phyloP scores from a whole-genome alignment of 1,139 yeast species.

The Debaryomyces nepalensis region DNA sequence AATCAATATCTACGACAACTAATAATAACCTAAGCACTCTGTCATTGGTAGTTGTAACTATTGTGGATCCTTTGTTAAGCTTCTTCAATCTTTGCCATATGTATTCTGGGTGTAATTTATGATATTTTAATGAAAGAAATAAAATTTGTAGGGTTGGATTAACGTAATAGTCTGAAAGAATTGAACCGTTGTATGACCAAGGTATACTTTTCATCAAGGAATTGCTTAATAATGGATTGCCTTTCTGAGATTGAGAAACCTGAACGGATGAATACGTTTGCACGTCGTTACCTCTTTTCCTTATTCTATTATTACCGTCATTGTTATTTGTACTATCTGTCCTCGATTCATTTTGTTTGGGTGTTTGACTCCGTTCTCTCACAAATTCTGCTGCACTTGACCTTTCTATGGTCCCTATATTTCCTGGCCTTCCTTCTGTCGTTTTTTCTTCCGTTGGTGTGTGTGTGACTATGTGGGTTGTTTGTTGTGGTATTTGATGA shows the following conservation, averaged over 20 bases:
- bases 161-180: constrained; percentile 67
- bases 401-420: not conserved
- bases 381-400: not conserved
- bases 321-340: not conserved
- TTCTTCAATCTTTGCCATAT: constrained; percentile 71
- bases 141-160: constrained; percentile 68
- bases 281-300: constrained; percentile 9
- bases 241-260: constrained; percentile 42
- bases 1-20: constrained; percentile 78
- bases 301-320: not conserved
- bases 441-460: not conserved
- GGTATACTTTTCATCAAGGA: constrained; percentile 44
- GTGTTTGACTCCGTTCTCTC: not conserved
- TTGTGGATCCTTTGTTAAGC: constrained; percentile 36
- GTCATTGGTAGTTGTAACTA: constrained; percentile 34
- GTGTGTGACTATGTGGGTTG: not conserved
- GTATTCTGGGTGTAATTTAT: constrained; percentile 86
- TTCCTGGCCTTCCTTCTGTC: not conserved
- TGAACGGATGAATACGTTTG: constrained; percentile 26
- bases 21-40: constrained; percentile 64
- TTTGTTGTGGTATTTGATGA: not conserved
- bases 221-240: constrained; percentile 46
- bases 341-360: not conserved
- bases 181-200: constrained; percentile 40
- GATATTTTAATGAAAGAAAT: constrained; percentile 79